A percentile compares a stretch with the other conserved stretches of the same genome.
Evolutionary conservation across 495 filamentous ascomycete genomes (phyloP).

Genomic region (Penicillium pancosmium): DNA sequence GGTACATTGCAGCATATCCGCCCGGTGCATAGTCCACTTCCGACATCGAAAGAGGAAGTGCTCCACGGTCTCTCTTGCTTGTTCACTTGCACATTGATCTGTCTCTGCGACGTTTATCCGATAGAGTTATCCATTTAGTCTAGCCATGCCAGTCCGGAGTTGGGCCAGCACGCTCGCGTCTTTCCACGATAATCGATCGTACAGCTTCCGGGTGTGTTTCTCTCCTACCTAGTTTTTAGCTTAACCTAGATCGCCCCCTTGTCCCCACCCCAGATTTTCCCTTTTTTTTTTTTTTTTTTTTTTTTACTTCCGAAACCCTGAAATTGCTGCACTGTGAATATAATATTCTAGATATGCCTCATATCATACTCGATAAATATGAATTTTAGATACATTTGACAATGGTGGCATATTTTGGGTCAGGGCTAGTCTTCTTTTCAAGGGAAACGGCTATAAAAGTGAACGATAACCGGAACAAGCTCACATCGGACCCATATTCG

Average conservation of each 20-base stretch:
- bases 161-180: conserved; percentile 35
- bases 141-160: conserved; percentile 37
- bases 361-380: conserved; percentile 1
- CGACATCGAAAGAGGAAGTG: too few species aligned
- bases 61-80: conserved; percentile 5
- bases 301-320: background rate
- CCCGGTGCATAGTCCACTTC: too few species aligned
- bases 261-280: background rate
- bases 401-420: background rate
- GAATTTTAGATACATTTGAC: background rate
- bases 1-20: too few species aligned
- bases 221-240: background rate
- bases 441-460: background rate
- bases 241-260: background rate
- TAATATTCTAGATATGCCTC: background rate
- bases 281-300: background rate
- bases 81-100: background rate
- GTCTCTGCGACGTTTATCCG: background rate
- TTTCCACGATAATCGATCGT: conserved; percentile 24
- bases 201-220: background rate
- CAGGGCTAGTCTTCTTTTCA: background rate
- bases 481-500: background rate
- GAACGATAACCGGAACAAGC: conserved; percentile 2
- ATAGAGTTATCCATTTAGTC: conserved; percentile 36
- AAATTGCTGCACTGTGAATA: background rate